phyloP scores from a whole-genome alignment of 23 red algal genomes.

The Gracilariopsis chorda region DNA sequence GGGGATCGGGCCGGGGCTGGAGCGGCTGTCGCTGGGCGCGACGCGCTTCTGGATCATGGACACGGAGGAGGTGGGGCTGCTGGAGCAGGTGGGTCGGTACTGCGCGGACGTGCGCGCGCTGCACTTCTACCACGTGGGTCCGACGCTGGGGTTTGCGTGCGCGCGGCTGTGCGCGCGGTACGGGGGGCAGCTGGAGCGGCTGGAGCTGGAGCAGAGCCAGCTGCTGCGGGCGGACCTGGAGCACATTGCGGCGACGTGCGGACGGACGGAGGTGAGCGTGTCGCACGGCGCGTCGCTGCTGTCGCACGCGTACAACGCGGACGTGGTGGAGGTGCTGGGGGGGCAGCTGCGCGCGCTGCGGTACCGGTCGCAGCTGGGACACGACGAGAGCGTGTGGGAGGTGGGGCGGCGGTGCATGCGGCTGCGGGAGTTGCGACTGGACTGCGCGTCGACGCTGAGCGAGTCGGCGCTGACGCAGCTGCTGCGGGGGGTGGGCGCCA shows the following conservation, averaged over 20 bases:
- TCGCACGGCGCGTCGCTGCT: constrained; percentile 47
- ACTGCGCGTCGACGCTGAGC: constrained; percentile 39
- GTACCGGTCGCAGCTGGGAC: constrained; percentile 37
- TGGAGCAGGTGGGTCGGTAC: constrained; percentile 49
- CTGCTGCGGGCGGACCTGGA: constrained; percentile 28
- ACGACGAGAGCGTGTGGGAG: constrained; percentile 55
- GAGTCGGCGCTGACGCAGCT: constrained; percentile 25
- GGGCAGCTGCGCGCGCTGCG: constrained; percentile 25
- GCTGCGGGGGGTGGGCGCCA: constrained; percentile 2
- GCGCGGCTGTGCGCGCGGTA: constrained; percentile 32
- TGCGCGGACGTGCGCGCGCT: constrained; percentile 22
- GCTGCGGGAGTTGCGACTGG: constrained; percentile 38
- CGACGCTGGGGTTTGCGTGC: constrained; percentile 40
- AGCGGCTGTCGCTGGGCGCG: constrained; percentile 34
- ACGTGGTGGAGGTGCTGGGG: constrained; percentile 37
- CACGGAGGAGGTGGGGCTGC: constrained; percentile 25
- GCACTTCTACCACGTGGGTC: constrained; percentile 50
- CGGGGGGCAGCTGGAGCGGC: constrained; percentile 2
- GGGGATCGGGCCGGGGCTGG: constrained; percentile 39
- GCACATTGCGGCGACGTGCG: constrained; percentile 18
- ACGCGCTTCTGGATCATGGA: constrained; percentile 54
- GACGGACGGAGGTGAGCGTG: neutral
- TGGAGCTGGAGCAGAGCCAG: constrained; percentile 46
- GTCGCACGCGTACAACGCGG: constrained; percentile 52
- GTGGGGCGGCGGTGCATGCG: constrained; percentile 18